These are phyloP conservation scores for Musa acuminata DNA, from an alignment of 176 grass and related monocot genomes.

Conservation along the genomic window DNA sequence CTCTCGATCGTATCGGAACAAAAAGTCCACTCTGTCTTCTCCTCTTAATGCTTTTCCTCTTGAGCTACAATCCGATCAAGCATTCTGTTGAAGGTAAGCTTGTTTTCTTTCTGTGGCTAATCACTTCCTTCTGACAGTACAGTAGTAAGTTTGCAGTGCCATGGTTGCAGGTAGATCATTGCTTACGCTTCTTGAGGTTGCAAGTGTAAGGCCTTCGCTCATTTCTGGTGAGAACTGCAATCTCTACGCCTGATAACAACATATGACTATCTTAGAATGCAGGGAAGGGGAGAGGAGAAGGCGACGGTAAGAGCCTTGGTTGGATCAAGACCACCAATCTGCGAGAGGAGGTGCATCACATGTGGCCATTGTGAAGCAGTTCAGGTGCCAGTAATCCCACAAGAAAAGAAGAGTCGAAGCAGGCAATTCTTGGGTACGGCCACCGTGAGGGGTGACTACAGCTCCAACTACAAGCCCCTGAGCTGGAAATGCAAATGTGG, in stretches of 20 bases:
- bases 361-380: constrained; percentile 11
- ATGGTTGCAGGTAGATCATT: neutral
- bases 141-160: no score
- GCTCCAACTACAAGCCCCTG: constrained; percentile 16
- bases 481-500: constrained; percentile 23
- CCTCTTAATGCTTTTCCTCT: neutral
- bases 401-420: neutral
- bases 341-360: neutral
- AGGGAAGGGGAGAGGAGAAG: neutral
- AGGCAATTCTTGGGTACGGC: neutral
- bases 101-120: neutral
- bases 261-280: neutral
- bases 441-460: neutral
- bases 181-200: neutral
- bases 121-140: neutral
- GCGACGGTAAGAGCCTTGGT: neutral
- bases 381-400: neutral
- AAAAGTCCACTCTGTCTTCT: neutral
- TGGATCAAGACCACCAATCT: constrained; percentile 4
- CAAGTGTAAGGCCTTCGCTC: neutral
- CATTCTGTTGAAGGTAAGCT: neutral
- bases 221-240: neutral
- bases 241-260: neutral
- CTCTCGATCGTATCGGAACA: neutral
- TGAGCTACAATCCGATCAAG: neutral